Base-by-base conservation (phyloP, 306 rosid genomes). In the Quercus dentata region DNA sequence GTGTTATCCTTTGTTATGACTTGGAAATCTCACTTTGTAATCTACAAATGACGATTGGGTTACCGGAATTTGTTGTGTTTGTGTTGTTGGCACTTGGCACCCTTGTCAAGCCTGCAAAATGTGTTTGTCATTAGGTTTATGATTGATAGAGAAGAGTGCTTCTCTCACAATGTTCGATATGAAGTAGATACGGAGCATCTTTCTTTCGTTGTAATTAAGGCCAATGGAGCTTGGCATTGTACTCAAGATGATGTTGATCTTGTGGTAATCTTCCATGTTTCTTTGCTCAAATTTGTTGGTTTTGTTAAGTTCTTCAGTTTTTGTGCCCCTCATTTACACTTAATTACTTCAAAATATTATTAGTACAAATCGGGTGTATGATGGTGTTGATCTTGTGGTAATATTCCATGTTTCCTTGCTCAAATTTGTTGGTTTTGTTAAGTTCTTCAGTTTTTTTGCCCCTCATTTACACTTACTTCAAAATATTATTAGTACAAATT, bases 81-180 rank as follows among this genome's bases (percentile, higher is more conserved):
- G n/a, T 70, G n/a, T 56, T 78, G 69, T 9, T 82, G 83, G 27
- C 27, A 25, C 27, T 25, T 25, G 27, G 75, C 81, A 69, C 78
- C 74, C 20, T 69, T 86, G 67, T 79, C 75, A 27, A 82, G 72
- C 81, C 41, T 83, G 38, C 80, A 84, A 62, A 74, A 38, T 18
- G 90, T 83, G 75, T 4, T 76, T 75, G 92, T 91, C 27, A 88
- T 90, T 27, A 87, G 97, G 86, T 90, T 92, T 89, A 90, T 90
- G 80, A 82, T 92, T 55, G 88, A 90, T 46, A 83, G 81, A 80
- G 86, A 87, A 44, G 94, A 92, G 12, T 92, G 97, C 80, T 90
- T 82, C 80, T 82, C 87, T 74, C 91, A 90, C 72, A 1, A 84
- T 71, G 86, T 88, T 69, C 25, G 59, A 61, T 74, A 85, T 58